Evolutionary conservation across 164 flowering plant genomes (phyloP), one percentile per base, ranked within the genome.

Genomic region (Buxus sempervirens): DNA sequence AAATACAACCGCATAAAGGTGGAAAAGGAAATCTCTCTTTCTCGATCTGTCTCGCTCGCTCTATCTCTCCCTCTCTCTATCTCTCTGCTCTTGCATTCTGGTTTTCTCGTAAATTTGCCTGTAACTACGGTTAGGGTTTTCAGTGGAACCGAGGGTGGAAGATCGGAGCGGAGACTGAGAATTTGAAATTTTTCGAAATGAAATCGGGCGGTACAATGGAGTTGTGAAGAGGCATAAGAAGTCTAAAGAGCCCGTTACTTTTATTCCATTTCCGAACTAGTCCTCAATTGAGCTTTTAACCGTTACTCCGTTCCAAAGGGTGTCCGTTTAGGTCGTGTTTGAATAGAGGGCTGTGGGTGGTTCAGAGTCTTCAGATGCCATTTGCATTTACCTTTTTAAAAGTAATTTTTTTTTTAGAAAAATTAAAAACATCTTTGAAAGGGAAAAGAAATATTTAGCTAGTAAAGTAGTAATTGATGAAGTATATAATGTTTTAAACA

Each of bases 171-270:
- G 16, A 36, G 65, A 12, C 26, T 21, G 49, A 67, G 65, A 57
- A 62, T 76, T 78, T 69, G 73, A 73, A 81, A 28, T 61, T 66
- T 76, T 81, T 81, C 75, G 78, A 77, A 77, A 71, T 36, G 58
- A 63, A 63, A 61, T 64, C 65, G 25, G 73, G 79, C 79, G 83
- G 72, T 65, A 59, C 19, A 15, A 45, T 25, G 64, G 63, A 22
- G 58, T 63, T 62, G 68, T 48, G 28, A 19, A 32, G 49, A 66
- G 0, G 1, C n/a, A 0, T 16, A 14, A 9, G 19, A 15, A 63
- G 5, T 64, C 74, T 28, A 32, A 10, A 65, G 36, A 67, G 8
- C 71, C 82, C 82, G 14, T 49, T 4, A 16, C 7, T 53, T 16
- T 66, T 5, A 57, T 41, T 58, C 2, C 4, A 56, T 8, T 67